phyloP scores from a whole-genome alignment of 768 basidiomycete genomes.

The Lentinula lateritia region DNA sequence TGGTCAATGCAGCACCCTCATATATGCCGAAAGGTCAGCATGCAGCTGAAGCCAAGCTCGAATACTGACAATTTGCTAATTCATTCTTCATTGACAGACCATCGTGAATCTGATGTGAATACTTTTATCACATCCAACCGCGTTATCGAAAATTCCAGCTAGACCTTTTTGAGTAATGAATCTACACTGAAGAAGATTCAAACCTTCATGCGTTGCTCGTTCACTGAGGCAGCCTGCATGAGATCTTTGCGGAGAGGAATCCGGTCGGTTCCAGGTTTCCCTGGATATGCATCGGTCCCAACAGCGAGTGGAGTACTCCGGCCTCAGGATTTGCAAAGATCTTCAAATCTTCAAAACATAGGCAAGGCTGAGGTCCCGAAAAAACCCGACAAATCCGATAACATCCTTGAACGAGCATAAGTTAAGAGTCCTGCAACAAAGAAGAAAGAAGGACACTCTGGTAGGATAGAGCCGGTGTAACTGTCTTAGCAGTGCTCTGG shows the following conservation, averaged over 20 bases:
- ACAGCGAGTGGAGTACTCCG: too few species aligned
- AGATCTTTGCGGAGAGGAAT: neutral
- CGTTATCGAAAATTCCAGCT: neutral
- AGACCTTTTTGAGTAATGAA: neutral
- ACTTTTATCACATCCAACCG: neutral
- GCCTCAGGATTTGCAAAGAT: too few species aligned
- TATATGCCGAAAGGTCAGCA: neutral
- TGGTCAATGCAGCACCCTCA: neutral
- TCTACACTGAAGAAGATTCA: neutral
- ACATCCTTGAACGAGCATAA: too few species aligned
- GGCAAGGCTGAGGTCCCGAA: neutral
- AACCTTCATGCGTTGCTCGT: too few species aligned
- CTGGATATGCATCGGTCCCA: too few species aligned
- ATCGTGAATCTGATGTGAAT: neutral
- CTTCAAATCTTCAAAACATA: too few species aligned
- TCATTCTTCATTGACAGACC: neutral
- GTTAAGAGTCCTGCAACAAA: too few species aligned
- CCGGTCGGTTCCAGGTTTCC: neutral
- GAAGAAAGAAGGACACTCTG: too few species aligned
- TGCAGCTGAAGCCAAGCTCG: neutral
- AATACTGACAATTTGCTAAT: neutral
- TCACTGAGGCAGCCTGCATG: too few species aligned
- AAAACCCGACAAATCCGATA: too few species aligned
- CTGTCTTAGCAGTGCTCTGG: too few species aligned
- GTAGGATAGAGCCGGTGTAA: too few species aligned